A percentile compares a stretch with the other conserved stretches of the same genome.
phyloP scores from a whole-genome alignment of 768 basidiomycete genomes.

The Rubroboletus pulcherrimus region DNA sequence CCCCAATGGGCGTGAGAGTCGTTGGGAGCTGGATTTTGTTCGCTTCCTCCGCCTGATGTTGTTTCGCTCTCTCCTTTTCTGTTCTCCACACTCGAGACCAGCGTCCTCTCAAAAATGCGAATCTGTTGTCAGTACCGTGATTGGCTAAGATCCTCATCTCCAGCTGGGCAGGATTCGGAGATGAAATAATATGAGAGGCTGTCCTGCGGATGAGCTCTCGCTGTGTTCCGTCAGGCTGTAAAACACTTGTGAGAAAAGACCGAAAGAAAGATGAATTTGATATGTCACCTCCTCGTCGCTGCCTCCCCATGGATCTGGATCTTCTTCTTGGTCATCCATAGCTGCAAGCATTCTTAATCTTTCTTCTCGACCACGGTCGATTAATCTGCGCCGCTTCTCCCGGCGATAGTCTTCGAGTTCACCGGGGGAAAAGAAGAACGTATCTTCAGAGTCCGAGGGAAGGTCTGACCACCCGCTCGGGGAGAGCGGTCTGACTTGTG shows the following conservation, averaged over 20 bases:
- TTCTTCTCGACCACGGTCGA: constrained; percentile 59
- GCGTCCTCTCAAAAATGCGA: constrained; percentile 77
- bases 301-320: constrained; percentile 57
- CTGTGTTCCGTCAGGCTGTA: constrained; percentile 57
- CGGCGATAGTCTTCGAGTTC: constrained; percentile 65
- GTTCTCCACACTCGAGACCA: constrained; percentile 65
- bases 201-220: constrained; percentile 72
- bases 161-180: constrained; percentile 75
- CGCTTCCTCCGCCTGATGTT: constrained; percentile 22
- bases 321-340: constrained; percentile 39
- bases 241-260: constrained; percentile 7
- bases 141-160: constrained; percentile 90
- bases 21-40: constrained; percentile 11
- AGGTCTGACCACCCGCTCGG: constrained; percentile 79
- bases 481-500: constrained; percentile 32
- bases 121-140: constrained; percentile 71
- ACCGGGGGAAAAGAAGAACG: constrained; percentile 67
- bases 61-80: constrained; percentile 46
- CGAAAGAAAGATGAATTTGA: background rate
- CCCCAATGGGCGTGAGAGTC: constrained; percentile 38
- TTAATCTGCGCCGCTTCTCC: constrained; percentile 60
- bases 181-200: constrained; percentile 59
- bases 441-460: constrained; percentile 82
- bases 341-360: constrained; percentile 56
- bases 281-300: constrained; percentile 66